phyloP scores from a whole-genome alignment of 2,329 filamentous ascomycete species.

The Aspergillus tubingensis region DNA sequence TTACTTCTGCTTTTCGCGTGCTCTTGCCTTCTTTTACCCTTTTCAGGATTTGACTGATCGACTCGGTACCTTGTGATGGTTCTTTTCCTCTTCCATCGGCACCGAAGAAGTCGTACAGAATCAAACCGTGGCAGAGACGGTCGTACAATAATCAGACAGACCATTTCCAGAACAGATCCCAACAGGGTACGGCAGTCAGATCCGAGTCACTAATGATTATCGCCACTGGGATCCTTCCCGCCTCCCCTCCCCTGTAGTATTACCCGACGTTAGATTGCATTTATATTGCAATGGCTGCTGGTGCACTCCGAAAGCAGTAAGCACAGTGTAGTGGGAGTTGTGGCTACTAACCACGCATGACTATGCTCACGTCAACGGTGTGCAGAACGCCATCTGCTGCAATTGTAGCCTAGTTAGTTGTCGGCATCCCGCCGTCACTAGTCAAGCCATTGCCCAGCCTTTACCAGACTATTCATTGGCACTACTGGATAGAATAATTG shows the following conservation, averaged over 20 bases:
- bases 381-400: conserved; percentile 6
- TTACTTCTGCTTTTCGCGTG: background rate
- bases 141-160: background rate
- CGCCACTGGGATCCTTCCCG: conserved; percentile 12
- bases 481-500: background rate
- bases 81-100: background rate
- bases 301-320: background rate
- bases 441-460: background rate
- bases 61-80: background rate
- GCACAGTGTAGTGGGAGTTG: background rate
- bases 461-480: background rate
- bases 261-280: background rate
- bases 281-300: conserved; percentile 3
- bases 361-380: conserved; percentile 2
- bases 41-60: background rate
- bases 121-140: background rate
- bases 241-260: conserved; percentile 9
- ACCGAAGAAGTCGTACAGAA: background rate
- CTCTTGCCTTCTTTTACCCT: background rate
- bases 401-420: background rate
- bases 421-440: conserved; percentile 10
- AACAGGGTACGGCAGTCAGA: conserved; percentile 10
- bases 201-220: conserved; percentile 9
- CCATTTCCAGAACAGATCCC: conserved; percentile 3
- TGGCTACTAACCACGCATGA: background rate